Conservation (phyloP, 345 rosid species). For the Citrus australasica region DNA sequence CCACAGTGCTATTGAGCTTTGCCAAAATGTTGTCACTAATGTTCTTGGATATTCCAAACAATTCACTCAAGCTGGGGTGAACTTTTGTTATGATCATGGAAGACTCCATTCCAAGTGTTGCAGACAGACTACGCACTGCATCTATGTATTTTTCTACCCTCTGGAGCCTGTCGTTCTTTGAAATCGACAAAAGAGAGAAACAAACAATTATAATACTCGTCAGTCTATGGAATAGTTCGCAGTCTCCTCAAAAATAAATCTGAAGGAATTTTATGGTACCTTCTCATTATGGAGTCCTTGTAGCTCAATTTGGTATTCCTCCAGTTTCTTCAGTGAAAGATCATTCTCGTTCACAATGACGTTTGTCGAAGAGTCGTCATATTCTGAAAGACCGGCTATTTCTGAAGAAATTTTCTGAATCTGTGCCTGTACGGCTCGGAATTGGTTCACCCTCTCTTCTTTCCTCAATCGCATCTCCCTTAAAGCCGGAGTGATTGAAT, state of each 20-base stretch:
- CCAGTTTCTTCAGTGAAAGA: conserved; percentile 86
- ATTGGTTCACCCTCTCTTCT: conserved; percentile 80
- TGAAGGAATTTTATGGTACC: conserved; percentile 35
- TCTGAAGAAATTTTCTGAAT: conserved; percentile 86
- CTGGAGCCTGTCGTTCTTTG: conserved; percentile 79
- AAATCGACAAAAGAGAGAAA: conserved; percentile 13
- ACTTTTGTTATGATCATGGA: conserved; percentile 95
- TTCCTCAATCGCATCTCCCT: conserved; percentile 82
- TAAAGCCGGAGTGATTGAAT: conserved; percentile 86
- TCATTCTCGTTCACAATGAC: conserved; percentile 73
- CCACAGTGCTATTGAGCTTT: conserved; percentile 75
- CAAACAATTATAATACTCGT: neutral
- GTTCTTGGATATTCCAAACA: conserved; percentile 90
- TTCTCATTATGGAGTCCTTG: conserved; percentile 80
- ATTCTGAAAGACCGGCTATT: conserved; percentile 76
- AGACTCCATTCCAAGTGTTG: conserved; percentile 86
- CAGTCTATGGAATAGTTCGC: neutral
- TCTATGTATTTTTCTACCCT: conserved; percentile 74
- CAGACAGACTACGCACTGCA: conserved; percentile 55
- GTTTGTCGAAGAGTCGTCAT: conserved; percentile 55
- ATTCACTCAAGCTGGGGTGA: conserved; percentile 86
- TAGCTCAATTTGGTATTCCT: conserved; percentile 83
- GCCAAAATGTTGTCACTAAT: conserved; percentile 78
- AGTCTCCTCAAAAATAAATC: neutral
- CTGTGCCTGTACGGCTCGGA: conserved; percentile 70